These are phyloP conservation scores for Pichia sp. DNA, from an alignment of 1,139 yeast species.

Conservation along the genomic window DNA sequence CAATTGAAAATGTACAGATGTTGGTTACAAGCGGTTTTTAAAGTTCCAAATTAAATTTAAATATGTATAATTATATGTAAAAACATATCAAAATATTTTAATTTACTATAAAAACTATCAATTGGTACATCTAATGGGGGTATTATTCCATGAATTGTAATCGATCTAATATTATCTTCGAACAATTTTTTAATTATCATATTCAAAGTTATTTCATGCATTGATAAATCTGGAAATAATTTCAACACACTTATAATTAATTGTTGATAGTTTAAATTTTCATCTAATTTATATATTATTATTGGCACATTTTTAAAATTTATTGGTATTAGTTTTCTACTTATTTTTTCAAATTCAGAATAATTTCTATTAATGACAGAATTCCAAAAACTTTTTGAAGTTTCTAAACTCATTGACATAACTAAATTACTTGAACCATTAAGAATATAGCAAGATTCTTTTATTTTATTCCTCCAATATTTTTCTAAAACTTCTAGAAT, in stretches of 20 bases:
- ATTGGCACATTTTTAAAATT: constrained; percentile 27
- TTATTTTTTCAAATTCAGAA: constrained; percentile 32
- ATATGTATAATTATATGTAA: constrained; percentile 60
- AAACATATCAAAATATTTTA: constrained; percentile 70
- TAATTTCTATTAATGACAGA: constrained; percentile 36
- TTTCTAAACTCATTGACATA: constrained; percentile 63
- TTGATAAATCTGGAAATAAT: background rate
- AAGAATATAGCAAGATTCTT: constrained; percentile 69
- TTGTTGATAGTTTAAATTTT: background rate
- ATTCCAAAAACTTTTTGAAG: constrained; percentile 52
- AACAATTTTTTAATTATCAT: background rate
- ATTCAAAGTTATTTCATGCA: background rate
- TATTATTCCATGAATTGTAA: constrained; percentile 52
- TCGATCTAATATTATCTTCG: background rate
- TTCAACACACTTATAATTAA: constrained; percentile 1
- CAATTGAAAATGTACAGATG: constrained; percentile 92
- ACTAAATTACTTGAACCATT: constrained; percentile 70
- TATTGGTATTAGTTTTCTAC: constrained; percentile 36
- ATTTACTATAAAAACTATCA: constrained; percentile 45
- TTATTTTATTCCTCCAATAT: constrained; percentile 68
- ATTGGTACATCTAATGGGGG: constrained; percentile 43
- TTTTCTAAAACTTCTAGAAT: constrained; percentile 34
- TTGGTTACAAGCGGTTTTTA: constrained; percentile 93
- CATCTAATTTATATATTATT: constrained; percentile 1
- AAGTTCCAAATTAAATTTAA: too few species aligned